Evolutionary conservation across 768 basidiomycete genomes (phyloP).

Genomic region (Peribolospora kevripleyi): DNA sequence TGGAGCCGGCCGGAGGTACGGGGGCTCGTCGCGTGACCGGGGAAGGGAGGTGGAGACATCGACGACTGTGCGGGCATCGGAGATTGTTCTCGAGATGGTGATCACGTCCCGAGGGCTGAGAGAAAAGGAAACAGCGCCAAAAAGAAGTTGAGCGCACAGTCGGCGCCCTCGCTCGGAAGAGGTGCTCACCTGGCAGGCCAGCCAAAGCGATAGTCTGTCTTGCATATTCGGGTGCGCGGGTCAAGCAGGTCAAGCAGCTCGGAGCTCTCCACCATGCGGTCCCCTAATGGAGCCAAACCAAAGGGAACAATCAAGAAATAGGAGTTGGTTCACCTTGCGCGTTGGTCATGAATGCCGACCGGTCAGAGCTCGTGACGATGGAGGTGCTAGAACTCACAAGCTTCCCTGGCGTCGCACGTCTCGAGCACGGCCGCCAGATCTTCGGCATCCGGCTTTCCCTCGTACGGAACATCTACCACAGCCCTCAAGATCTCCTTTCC

Average conservation of each 20-base stretch:
- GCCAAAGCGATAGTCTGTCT: slow-evolving; percentile 74
- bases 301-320: background rate
- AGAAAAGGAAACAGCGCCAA: background rate
- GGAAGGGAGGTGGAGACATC: slow-evolving; percentile 86
- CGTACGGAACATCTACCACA: slow-evolving; percentile 46
- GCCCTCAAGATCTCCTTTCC: slow-evolving; percentile 35
- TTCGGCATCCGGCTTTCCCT: slow-evolving; percentile 37
- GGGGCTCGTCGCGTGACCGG: slow-evolving; percentile 17
- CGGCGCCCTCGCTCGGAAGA: background rate
- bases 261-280: slow-evolving; percentile 70
- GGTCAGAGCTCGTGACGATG: background rate
- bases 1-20: slow-evolving; percentile 13
- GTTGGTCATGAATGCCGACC: background rate
- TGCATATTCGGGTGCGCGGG: slow-evolving; percentile 54
- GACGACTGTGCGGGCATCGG: slow-evolving; percentile 54
- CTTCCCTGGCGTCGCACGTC: slow-evolving; percentile 65
- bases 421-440: slow-evolving; percentile 56
- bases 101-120: slow-evolving; percentile 73
- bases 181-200: slow-evolving; percentile 81
- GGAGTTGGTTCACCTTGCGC: background rate
- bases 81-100: slow-evolving; percentile 66
- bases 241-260: slow-evolving; percentile 67
- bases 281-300: slow-evolving; percentile 34
- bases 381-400: slow-evolving; percentile 14
- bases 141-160: background rate